Evolutionary conservation across 345 rosid species (phyloP).

Genomic region (Corchorus capsularis): DNA sequence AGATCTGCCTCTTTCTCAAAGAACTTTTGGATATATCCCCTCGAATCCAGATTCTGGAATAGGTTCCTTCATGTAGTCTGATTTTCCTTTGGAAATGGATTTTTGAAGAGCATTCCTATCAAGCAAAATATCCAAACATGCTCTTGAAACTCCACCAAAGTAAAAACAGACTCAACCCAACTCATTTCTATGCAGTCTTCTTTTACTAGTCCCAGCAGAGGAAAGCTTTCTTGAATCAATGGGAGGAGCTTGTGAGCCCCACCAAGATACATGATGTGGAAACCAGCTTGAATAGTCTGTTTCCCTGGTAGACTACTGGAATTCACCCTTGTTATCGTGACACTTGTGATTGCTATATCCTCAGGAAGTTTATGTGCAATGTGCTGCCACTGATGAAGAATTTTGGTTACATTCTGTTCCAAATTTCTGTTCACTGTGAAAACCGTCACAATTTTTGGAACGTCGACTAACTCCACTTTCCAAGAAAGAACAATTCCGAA

Average conservation of each 20-base stretch:
- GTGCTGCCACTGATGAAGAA: not conserved
- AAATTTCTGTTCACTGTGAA: not conserved
- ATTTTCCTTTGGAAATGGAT: not conserved
- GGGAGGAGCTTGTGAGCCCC: not conserved
- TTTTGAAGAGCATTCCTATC: not conserved
- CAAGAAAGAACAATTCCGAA: not conserved
- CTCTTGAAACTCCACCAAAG: not conserved
- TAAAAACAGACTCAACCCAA: slow-evolving; percentile 1
- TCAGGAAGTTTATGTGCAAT: not conserved
- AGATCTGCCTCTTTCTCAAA: not conserved
- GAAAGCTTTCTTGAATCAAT: not conserved
- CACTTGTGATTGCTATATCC: not conserved
- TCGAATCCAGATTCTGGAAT: not conserved
- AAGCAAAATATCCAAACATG: not conserved
- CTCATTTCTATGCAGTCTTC: not conserved
- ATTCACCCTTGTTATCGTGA: not conserved
- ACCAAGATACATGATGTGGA: not conserved
- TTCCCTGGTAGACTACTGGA: not conserved
- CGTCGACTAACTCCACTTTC: not conserved
- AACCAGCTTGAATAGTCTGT: not conserved
- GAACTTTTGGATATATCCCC: not conserved
- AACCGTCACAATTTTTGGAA: not conserved
- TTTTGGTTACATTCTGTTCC: not conserved
- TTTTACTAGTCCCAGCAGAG: not conserved
- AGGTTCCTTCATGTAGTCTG: slow-evolving; percentile 4